Evolutionary conservation across 176 grass and related monocot genomes (phyloP).

Genomic region (Oryza coarctata): DNA sequence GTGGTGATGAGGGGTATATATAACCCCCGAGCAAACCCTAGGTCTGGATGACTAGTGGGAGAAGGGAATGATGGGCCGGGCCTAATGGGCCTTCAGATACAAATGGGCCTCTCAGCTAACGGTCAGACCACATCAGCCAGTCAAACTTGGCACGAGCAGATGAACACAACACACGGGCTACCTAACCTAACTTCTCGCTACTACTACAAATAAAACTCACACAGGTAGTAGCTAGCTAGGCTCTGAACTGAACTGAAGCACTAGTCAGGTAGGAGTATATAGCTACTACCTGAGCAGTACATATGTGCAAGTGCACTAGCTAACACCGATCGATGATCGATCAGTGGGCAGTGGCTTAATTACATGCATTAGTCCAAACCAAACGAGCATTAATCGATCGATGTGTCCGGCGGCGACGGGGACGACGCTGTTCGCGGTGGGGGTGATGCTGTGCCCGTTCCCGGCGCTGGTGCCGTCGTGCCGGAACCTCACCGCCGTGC

Average conservation of each 20-base stretch:
- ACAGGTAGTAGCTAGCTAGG: neutral
- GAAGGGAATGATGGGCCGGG: neutral
- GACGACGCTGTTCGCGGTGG: slow-evolving; percentile 44
- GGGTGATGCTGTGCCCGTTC: slow-evolving; percentile 49
- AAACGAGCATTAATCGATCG: neutral
- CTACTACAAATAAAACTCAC: too few relatives aligned
- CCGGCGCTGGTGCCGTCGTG: slow-evolving; percentile 31
- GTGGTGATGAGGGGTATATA: neutral
- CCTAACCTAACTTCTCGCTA: neutral
- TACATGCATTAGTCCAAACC: neutral
- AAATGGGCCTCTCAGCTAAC: neutral
- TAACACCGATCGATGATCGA: neutral
- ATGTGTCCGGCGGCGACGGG: neutral
- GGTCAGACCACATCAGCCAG: neutral
- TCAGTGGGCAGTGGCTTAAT: neutral
- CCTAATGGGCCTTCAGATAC: neutral
- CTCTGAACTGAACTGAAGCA: too few relatives aligned
- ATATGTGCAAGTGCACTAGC: too few relatives aligned
- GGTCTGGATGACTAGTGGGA: neutral
- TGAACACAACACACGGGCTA: neutral
- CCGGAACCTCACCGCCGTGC: slow-evolving; percentile 51
- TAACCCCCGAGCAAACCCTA: neutral
- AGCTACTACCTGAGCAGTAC: too few relatives aligned
- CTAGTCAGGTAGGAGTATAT: too few relatives aligned
- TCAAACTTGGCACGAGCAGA: neutral